Evolutionary conservation across 768 basidiomycete species (phyloP).

Genomic region (Cubamyces lactineus): DNA sequence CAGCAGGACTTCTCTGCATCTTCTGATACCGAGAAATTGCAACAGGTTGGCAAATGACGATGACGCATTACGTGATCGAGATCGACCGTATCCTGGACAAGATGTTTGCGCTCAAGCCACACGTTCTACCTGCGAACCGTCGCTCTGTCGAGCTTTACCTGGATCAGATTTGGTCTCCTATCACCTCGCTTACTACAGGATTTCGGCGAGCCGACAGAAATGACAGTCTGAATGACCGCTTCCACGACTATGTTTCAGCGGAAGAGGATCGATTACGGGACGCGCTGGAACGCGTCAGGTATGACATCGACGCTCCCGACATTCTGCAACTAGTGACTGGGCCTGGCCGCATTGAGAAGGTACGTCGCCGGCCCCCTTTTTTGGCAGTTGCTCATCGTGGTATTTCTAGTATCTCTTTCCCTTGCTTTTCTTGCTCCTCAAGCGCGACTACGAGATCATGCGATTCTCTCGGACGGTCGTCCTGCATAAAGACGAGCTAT

Average conservation of each 20-base stretch:
- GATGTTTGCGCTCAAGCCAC: conserved; percentile 20
- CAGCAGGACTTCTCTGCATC: neutral
- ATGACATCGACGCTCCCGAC: conserved; percentile 37
- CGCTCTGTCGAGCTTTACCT: conserved; percentile 34
- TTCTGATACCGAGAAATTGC: neutral
- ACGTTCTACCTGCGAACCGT: conserved; percentile 27
- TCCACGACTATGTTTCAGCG: conserved; percentile 27
- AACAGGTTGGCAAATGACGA: conserved; percentile 30
- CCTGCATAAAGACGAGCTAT: conserved; percentile 36
- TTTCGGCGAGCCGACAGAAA: conserved; percentile 26
- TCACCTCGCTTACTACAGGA: conserved; percentile 19
- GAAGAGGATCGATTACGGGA: conserved; percentile 34
- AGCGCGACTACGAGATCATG: conserved; percentile 40
- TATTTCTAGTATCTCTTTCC: conserved; percentile 38
- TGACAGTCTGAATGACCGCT: conserved; percentile 30
- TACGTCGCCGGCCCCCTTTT: conserved; percentile 12
- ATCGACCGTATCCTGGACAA: conserved; percentile 21
- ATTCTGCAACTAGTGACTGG: conserved; percentile 38
- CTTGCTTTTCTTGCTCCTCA: conserved; percentile 39
- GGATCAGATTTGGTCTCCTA: conserved; percentile 10
- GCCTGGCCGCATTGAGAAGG: conserved; percentile 40
- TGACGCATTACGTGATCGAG: conserved; percentile 15
- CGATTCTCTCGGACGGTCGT: conserved; percentile 32
- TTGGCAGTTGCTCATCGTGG: neutral
- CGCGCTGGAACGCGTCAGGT: conserved; percentile 34